Percentiles rank a stretch among this genome's conserved stretches.
phyloP scores from a whole-genome alignment of 129 eudicot species.

The Chrysanthemum seticuspe region DNA sequence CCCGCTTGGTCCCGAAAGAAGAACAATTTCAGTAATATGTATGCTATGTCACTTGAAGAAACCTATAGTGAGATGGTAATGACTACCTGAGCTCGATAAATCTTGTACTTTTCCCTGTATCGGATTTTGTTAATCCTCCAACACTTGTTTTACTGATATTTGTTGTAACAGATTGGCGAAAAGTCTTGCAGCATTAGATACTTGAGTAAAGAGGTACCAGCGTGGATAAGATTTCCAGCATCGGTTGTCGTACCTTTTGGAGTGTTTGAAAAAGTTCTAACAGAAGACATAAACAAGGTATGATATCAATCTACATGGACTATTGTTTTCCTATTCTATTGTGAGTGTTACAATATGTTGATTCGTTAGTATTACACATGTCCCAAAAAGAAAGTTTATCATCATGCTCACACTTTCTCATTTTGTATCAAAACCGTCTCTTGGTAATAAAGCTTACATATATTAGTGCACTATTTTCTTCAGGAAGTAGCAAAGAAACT shows the following conservation, averaged over 20 bases:
- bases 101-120: background rate
- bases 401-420: background rate
- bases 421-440: slow-evolving; percentile 7
- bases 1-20: slow-evolving; percentile 33
- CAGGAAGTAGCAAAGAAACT: slow-evolving; percentile 47
- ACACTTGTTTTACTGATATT: background rate
- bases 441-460: slow-evolving; percentile 6
- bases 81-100: slow-evolving; percentile 5
- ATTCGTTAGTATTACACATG: background rate
- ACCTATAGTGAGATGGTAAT: slow-evolving; percentile 41
- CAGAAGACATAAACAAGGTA: slow-evolving; percentile 57
- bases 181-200: slow-evolving; percentile 49
- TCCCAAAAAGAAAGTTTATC: background rate
- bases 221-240: slow-evolving; percentile 46
- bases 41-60: slow-evolving; percentile 48
- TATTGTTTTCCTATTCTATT: background rate
- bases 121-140: background rate
- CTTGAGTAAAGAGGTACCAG: slow-evolving; percentile 42
- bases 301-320: background rate
- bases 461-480: slow-evolving; percentile 14
- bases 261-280: slow-evolving; percentile 42
- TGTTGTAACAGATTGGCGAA: slow-evolving; percentile 46
- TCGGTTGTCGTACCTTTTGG: slow-evolving; percentile 50
- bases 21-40: slow-evolving; percentile 33
- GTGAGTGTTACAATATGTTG: background rate